Evolutionary conservation across 1,284 basidiomycete species (phyloP).

Genomic region (Leccinum fallax): DNA sequence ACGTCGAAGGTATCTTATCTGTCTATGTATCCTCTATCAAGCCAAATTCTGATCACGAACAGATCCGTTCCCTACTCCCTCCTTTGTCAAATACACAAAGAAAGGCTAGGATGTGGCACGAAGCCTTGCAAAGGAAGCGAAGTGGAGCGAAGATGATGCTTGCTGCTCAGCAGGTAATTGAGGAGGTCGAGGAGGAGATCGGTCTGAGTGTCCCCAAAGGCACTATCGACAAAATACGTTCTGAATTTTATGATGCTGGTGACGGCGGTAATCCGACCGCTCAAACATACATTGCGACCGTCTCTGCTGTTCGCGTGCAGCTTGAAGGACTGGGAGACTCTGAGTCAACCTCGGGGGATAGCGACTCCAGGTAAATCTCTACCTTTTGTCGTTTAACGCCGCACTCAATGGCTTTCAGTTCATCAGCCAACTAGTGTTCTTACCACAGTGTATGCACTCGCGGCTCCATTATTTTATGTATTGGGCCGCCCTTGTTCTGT

Average conservation of each 20-base stretch:
- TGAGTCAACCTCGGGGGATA: background rate
- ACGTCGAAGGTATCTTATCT: background rate
- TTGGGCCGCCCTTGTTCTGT: too few species aligned
- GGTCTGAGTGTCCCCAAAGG: background rate
- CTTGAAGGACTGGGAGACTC: background rate
- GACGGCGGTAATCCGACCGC: background rate
- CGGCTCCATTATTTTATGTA: too few species aligned
- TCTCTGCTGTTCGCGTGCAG: background rate
- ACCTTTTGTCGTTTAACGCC: too few species aligned
- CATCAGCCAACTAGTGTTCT: too few species aligned
- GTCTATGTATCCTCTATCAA: background rate
- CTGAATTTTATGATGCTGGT: background rate
- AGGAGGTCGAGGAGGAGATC: constrained; percentile 1
- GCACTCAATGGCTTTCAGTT: too few species aligned
- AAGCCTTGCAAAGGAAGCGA: background rate
- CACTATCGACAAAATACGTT: background rate
- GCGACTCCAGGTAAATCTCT: background rate
- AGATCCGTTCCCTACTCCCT: background rate
- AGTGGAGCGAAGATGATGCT: background rate
- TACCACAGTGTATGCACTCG: too few species aligned
- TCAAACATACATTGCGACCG: background rate
- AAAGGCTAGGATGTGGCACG: constrained; percentile 1
- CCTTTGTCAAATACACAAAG: background rate
- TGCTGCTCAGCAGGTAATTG: background rate
- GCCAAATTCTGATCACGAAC: background rate